Evolutionary conservation across 2,329 filamentous ascomycete genomes (phyloP), one percentile per base, ranked within the genome.

Genomic region (Ascochyta rabiei): DNA sequence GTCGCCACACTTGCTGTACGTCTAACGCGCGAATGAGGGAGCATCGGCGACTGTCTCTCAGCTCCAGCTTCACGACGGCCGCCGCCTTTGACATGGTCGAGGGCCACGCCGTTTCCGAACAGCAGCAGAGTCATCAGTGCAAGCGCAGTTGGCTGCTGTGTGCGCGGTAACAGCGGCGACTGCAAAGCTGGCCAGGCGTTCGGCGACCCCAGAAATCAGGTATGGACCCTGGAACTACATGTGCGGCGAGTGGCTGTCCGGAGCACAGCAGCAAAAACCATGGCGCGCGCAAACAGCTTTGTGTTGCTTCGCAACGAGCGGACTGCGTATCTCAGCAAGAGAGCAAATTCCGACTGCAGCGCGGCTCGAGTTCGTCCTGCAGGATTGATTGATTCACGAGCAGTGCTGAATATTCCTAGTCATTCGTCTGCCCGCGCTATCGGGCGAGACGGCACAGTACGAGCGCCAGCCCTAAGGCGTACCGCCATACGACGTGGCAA

Each of bases 391-490:
- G 52, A 55, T 46, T 19, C 10, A 16, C 9, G 21, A 42, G n/a
- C 40, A 37, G 31, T 41, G 41, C 52, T 49, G 52, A 33, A 35
- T 28, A 34, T 16, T 4, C 21, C 21, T 23, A 12, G 30, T 6
- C n/a, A 18, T 30, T 16, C 41, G 38, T 41, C 35, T 12, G 12
- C 15, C 38, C 39, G 6, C 35, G 30, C n/a, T 23, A 26, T 41
- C 40, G 49, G 40, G 45, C 41, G 13, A 31, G 28, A 49, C 52
- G 46, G 52, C 46, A 55, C 35, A 13, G 28, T 50, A 55, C 52
- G 52, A 55, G 26, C 31, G n/a, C 31, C 35, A 47, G 41, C 38
- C 42, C 23, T 19, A 24, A 50, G 40, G 41, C 34, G 40, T 16
- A 35, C 35, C 35, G 30, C 41, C 16, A 16, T 21, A 33, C 41